Conservation (phyloP, 202 grass and related monocot genomes). For the Musa balbisiana region DNA sequence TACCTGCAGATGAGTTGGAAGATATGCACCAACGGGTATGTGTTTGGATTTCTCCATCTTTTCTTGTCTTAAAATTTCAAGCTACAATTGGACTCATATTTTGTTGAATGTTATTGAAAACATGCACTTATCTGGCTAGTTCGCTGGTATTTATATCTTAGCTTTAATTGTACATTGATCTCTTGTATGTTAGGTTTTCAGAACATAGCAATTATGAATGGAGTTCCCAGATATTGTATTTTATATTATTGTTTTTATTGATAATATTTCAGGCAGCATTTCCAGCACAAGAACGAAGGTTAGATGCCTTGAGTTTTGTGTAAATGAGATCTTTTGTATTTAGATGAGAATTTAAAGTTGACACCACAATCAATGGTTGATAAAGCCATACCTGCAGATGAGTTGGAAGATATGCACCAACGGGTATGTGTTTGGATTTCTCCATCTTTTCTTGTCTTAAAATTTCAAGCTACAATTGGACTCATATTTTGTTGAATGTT, state of each 20-base stretch:
- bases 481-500: neutral
- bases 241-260: neutral
- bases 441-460: neutral
- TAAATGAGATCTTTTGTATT: slow-evolving; percentile 73
- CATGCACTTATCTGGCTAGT: neutral
- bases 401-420: slow-evolving; percentile 92
- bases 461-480: neutral
- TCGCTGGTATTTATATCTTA: neutral
- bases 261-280: slow-evolving; percentile 68
- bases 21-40: slow-evolving; percentile 92
- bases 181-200: neutral
- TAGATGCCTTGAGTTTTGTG: slow-evolving; percentile 93
- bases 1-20: slow-evolving; percentile 82
- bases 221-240: neutral
- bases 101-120: neutral
- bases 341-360: slow-evolving; percentile 83
- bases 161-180: neutral
- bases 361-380: slow-evolving; percentile 83
- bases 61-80: neutral
- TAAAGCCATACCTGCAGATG: slow-evolving; percentile 79
- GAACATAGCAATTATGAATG: neutral
- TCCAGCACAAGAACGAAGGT: slow-evolving; percentile 73
- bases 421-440: slow-evolving; percentile 50
- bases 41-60: slow-evolving; percentile 22
- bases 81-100: neutral